Conservation (phyloP, 2,329 filamentous ascomycete genomes). For the Laburnicola sp. region DNA sequence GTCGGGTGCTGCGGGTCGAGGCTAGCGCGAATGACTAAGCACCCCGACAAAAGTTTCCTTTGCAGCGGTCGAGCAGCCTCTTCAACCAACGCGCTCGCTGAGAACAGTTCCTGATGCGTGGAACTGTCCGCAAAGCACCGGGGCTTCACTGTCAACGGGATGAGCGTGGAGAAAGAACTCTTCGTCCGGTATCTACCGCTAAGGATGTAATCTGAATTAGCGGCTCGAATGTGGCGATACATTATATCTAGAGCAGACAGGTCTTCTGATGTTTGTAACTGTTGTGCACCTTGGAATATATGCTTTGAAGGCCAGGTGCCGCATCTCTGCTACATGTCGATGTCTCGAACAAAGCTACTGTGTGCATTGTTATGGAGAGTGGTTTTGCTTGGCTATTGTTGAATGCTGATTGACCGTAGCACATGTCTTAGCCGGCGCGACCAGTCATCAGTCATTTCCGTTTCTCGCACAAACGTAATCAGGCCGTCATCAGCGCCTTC, state of each 20-base stretch:
- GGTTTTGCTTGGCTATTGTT: no score
- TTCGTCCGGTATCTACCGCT: slow-evolving; percentile 58
- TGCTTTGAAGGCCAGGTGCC: background rate
- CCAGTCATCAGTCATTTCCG: no score
- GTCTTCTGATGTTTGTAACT: background rate
- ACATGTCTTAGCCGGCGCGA: no score
- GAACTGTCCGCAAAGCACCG: slow-evolving; percentile 38
- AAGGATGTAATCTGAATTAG: slow-evolving; percentile 54
- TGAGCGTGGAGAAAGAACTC: slow-evolving; percentile 50
- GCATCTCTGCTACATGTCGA: no score
- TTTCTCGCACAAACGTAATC: no score
- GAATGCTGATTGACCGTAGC: no score
- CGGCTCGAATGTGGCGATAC: slow-evolving; percentile 57
- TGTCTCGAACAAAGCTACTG: no score
- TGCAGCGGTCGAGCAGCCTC: slow-evolving; percentile 15
- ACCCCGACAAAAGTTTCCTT: slow-evolving; percentile 27
- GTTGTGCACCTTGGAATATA: background rate
- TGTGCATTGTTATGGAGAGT: no score
- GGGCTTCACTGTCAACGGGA: slow-evolving; percentile 50
- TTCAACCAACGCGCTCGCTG: slow-evolving; percentile 42
- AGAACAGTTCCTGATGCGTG: slow-evolving; percentile 40
- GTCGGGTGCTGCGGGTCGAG: slow-evolving; percentile 7
- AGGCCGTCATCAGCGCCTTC: background rate
- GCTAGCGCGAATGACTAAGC: slow-evolving; percentile 43
- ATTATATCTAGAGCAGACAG: slow-evolving; percentile 20